Conservation (phyloP, 495 filamentous ascomycete genomes). For the Aspergillus campestris region DNA sequence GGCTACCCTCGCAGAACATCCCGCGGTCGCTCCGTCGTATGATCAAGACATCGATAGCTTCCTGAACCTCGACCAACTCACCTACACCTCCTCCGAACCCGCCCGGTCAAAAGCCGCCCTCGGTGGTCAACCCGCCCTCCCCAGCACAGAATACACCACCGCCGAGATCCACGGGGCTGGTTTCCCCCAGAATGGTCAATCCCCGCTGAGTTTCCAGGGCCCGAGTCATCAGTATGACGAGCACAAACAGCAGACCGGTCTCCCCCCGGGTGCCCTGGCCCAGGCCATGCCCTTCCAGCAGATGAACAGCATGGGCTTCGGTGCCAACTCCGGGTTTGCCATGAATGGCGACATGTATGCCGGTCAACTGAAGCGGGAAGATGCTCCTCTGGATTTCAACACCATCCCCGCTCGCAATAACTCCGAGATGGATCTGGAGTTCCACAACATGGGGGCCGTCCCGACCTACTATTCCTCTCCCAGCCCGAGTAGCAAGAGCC, state of each 20-base stretch:
- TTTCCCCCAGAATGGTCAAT: conserved; percentile 34
- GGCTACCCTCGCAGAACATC: conserved; percentile 37
- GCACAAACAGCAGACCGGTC: conserved; percentile 84
- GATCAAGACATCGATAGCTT: conserved; percentile 44
- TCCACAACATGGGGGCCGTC: conserved; percentile 55
- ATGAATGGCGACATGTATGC: conserved; percentile 41
- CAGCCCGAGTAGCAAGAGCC: conserved; percentile 27
- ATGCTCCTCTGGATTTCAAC: conserved; percentile 45
- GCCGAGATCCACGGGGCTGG: conserved; percentile 32
- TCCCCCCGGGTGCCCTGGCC: conserved; percentile 69
- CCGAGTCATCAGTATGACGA: conserved; percentile 90
- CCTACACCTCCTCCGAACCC: conserved; percentile 33
- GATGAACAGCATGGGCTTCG: conserved; percentile 43
- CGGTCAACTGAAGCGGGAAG: conserved; percentile 44
- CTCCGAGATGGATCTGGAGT: conserved; percentile 48
- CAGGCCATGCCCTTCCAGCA: conserved; percentile 61
- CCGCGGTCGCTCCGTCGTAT: conserved; percentile 27
- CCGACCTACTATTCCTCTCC: conserved; percentile 38
- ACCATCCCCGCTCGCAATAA: conserved; percentile 39
- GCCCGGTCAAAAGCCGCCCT: conserved; percentile 32
- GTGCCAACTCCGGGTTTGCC: conserved; percentile 36
- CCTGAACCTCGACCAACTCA: conserved; percentile 42
- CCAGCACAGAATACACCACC: conserved; percentile 28
- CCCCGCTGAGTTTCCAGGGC: conserved; percentile 54
- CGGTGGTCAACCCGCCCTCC: conserved; percentile 29